These are phyloP conservation scores for Dionaea muscipula DNA, from an alignment of 179 eudicot species.

Conservation along the genomic window DNA sequence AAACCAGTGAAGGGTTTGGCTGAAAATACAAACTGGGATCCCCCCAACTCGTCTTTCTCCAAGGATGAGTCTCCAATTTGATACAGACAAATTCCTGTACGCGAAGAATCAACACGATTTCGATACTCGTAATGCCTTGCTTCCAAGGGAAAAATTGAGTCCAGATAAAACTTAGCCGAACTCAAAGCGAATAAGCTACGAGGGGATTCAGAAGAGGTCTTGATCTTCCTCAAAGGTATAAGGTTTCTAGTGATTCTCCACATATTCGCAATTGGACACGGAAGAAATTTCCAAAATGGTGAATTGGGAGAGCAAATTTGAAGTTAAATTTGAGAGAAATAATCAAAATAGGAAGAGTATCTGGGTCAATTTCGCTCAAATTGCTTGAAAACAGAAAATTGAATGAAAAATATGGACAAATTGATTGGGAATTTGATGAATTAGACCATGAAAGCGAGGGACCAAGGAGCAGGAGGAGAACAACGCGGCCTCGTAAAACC, in stretches of 20 bases:
- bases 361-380: background rate
- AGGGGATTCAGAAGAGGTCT: slow-evolving; percentile 9
- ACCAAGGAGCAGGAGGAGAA: background rate
- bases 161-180: slow-evolving; percentile 18
- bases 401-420: background rate
- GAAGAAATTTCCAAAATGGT: background rate
- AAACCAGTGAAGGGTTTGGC: slow-evolving; percentile 18
- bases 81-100: slow-evolving; percentile 19
- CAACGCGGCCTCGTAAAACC: slow-evolving; percentile 21
- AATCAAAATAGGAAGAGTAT: background rate
- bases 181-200: slow-evolving; percentile 14
- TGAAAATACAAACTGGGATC: slow-evolving; percentile 12
- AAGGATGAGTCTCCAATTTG: slow-evolving; percentile 13
- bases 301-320: background rate
- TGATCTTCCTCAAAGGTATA: slow-evolving; percentile 19
- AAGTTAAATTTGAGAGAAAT: background rate
- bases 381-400: background rate
- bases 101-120: slow-evolving; percentile 9
- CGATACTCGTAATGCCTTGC: slow-evolving; percentile 8
- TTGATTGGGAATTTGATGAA: background rate
- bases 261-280: slow-evolving; percentile 9
- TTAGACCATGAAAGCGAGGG: background rate
- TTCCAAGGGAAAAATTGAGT: slow-evolving; percentile 7
- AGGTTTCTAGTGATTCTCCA: slow-evolving; percentile 25
- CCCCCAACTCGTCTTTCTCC: slow-evolving; percentile 15